These are phyloP conservation scores for Debaryomyces prosopidis DNA, from an alignment of 805 yeast species.

Conservation along the genomic window DNA sequence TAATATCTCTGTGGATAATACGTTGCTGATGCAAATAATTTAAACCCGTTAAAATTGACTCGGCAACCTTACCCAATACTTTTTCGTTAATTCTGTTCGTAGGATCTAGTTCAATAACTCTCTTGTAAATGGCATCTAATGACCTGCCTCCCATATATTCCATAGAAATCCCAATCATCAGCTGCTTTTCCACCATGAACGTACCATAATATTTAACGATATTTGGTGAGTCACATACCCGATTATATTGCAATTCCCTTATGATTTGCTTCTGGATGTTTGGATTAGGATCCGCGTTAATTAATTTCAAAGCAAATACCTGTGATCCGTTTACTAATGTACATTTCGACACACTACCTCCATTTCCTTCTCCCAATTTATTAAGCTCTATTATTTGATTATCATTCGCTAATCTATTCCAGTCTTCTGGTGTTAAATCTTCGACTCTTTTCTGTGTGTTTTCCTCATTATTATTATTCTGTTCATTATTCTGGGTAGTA, in stretches of 20 bases:
- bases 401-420: constrained; percentile 62
- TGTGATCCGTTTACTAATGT: constrained; percentile 53
- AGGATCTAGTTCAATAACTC: constrained; percentile 57
- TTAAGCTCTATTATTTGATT: constrained; percentile 68
- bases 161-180: constrained; percentile 92
- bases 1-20: constrained; percentile 93
- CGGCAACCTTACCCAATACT: constrained; percentile 88
- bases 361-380: constrained; percentile 89
- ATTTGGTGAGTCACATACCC: constrained; percentile 75
- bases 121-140: constrained; percentile 85
- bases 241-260: constrained; percentile 86
- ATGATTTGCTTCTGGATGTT: constrained; percentile 87
- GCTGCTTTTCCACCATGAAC: constrained; percentile 71
- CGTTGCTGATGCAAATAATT: constrained; percentile 84
- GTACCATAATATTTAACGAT: constrained; percentile 95
- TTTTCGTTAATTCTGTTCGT: constrained; percentile 92
- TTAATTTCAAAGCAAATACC: constrained; percentile 81
- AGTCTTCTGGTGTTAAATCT: constrained; percentile 68
- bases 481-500: background rate
- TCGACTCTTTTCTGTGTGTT: constrained; percentile 25
- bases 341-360: constrained; percentile 88
- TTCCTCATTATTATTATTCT: background rate
- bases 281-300: constrained; percentile 76
- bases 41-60: constrained; percentile 79
- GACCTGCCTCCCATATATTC: constrained; percentile 96